These are phyloP conservation scores for Trichoderma virens DNA, from an alignment of 495 filamentous ascomycete species.

Conservation along the genomic window DNA sequence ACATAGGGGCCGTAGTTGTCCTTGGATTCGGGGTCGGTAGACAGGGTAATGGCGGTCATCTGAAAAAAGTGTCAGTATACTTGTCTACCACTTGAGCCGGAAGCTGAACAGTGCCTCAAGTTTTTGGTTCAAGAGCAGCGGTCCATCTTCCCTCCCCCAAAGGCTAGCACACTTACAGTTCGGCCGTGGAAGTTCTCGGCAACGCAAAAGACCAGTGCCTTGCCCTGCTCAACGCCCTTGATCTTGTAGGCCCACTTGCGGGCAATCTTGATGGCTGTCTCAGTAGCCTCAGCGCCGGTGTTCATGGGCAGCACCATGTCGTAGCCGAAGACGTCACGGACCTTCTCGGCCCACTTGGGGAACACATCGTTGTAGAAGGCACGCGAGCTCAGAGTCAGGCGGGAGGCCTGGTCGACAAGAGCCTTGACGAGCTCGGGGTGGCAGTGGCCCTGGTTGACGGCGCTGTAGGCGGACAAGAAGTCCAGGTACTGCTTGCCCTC, in stretches of 20 bases:
- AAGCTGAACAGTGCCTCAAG: background rate
- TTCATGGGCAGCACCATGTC: slow-evolving; percentile 99
- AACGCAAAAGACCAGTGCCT: slow-evolving; percentile 78
- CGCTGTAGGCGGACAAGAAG: slow-evolving; percentile 95
- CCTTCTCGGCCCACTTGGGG: slow-evolving; percentile 88
- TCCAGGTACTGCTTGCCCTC: slow-evolving; percentile 96
- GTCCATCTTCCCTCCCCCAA: background rate
- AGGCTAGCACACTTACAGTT: slow-evolving; percentile 53
- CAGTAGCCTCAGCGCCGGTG: slow-evolving; percentile 97
- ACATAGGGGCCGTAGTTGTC: slow-evolving; percentile 97
- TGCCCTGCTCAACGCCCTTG: slow-evolving; percentile 78
- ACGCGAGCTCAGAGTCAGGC: slow-evolving; percentile 86
- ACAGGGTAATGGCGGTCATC: slow-evolving; percentile 94
- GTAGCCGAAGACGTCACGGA: slow-evolving; percentile 79
- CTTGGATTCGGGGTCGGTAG: slow-evolving; percentile 86
- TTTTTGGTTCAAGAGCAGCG: no score
- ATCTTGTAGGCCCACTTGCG: slow-evolving; percentile 98
- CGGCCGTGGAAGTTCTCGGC: slow-evolving; percentile 94
- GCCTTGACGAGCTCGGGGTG: slow-evolving; percentile 92
- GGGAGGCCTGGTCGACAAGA: slow-evolving; percentile 79
- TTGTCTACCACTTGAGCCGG: background rate
- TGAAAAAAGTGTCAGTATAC: slow-evolving; percentile 24
- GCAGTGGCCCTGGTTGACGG: slow-evolving; percentile 98
- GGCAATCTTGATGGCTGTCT: slow-evolving; percentile 95
- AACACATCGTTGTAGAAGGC: slow-evolving; percentile 99